Conservation (phyloP, 306 rosid species). For the Quercus suber region DNA sequence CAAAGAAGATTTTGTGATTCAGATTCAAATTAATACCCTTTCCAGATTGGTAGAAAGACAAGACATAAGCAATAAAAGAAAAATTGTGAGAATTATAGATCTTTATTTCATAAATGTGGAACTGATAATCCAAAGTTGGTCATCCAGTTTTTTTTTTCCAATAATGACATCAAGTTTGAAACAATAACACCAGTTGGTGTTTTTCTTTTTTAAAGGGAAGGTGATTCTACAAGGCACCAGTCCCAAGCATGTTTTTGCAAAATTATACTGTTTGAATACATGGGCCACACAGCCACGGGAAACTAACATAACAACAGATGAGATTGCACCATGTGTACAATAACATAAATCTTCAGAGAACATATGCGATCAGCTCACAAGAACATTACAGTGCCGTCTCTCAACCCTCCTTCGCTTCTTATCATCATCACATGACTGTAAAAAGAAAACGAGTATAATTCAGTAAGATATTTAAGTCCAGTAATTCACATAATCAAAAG, state of each 20-base stretch:
- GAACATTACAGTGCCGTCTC: slow-evolving; percentile 59
- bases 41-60: too few relatives aligned
- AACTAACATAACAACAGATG: slow-evolving; percentile 19
- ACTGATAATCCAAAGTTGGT: not conserved
- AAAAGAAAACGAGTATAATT: slow-evolving; percentile 1
- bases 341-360: slow-evolving; percentile 8
- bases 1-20: too few relatives aligned
- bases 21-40: too few relatives aligned
- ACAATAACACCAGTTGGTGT: not conserved
- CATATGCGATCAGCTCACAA: slow-evolving; percentile 33
- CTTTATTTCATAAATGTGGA: slow-evolving; percentile 36
- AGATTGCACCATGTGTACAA: slow-evolving; percentile 26
- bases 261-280: slow-evolving; percentile 12
- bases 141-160: not conserved
- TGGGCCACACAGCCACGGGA: slow-evolving; percentile 3
- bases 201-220: not conserved
- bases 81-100: not conserved
- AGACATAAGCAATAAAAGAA: too few relatives aligned
- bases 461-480: not conserved
- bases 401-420: slow-evolving; percentile 62
- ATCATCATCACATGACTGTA: slow-evolving; percentile 52
- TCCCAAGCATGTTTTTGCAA: slow-evolving; percentile 4
- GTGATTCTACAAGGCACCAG: slow-evolving; percentile 28
- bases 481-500: not conserved
- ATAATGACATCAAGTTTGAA: not conserved